Evolutionary conservation across 2,329 filamentous ascomycete species (phyloP).

Genomic region (Fusarium verticillioides): DNA sequence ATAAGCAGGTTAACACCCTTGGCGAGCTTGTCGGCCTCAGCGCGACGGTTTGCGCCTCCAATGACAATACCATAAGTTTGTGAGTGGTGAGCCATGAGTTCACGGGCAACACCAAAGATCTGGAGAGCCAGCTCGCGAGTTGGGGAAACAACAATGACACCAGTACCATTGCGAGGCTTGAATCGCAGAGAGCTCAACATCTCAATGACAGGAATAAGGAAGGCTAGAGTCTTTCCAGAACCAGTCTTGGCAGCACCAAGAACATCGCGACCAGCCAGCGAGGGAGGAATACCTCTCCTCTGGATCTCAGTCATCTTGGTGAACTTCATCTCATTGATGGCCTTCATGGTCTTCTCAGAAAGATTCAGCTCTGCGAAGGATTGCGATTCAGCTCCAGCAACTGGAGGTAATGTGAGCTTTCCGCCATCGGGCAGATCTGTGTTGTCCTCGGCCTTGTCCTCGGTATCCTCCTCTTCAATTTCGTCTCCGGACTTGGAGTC

Average conservation of each 20-base stretch:
- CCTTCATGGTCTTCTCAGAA: constrained; percentile 88
- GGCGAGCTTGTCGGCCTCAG: constrained; percentile 91
- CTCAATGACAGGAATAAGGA: constrained; percentile 93
- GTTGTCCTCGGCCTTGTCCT: constrained; percentile 45
- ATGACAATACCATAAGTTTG: constrained; percentile 96
- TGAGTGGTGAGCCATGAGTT: constrained; percentile 93
- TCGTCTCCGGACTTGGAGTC: constrained; percentile 45
- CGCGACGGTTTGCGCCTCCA: constrained; percentile 88
- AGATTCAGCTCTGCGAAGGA: constrained; percentile 86
- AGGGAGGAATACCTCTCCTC: constrained; percentile 83
- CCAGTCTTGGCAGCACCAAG: constrained; percentile 96
- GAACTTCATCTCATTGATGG: constrained; percentile 91
- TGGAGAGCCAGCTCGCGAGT: constrained; percentile 94
- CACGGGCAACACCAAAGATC: constrained; percentile 93
- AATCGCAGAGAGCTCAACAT: constrained; percentile 91
- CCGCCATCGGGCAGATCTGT: constrained; percentile 52
- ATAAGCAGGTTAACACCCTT: constrained; percentile 97
- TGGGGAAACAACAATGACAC: constrained; percentile 91
- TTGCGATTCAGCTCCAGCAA: constrained; percentile 68
- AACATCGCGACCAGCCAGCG: constrained; percentile 90
- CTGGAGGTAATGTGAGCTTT: constrained; percentile 63
- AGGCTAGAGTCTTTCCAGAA: constrained; percentile 94
- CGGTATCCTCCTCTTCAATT: constrained; percentile 42
- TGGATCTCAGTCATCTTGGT: constrained; percentile 97
- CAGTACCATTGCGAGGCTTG: constrained; percentile 93